Base-by-base conservation (phyloP, 1,284 basidiomycete species). In the Microbotryum violaceum region DNA sequence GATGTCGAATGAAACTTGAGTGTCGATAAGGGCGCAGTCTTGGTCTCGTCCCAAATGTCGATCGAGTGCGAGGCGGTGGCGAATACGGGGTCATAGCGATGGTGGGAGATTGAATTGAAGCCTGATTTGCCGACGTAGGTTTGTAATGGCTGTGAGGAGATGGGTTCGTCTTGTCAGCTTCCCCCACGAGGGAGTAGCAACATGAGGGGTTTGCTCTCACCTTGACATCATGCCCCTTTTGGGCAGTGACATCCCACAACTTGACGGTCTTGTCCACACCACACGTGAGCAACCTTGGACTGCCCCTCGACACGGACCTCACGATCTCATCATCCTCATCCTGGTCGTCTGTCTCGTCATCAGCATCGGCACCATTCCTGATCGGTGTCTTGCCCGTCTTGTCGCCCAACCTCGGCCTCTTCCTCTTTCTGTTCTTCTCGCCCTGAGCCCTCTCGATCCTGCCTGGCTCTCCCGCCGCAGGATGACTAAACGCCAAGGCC, bases 1-100 rank as follows among this genome's bases (percentile, higher is more conserved):
- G 88, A 88, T 54, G 91, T 79, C 9, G 68, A 67, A 63, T 70
- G 66, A 89, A 85, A 6, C 85, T 83, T 63, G 77, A 76, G 66
- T 81, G 89, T 79, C 81, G 85, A 65, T 33, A 70, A 55, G 23
- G 59, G 50, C 16, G 64, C 83, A 25, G 67, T 89, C 85, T 90
- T 90, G 52, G 87, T 92, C 76, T 97, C 89, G 72, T 99, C 96
- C 96, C 96, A 99, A 69, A 97, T 82, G 75, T 98, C 94, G 14
- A 99, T 92, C 29, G 84, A 82, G 71, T 87, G 91, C 1, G 91
- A 94, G 2, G 91, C 92, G 0, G 94, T 96, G 0, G 92, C 94
- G 71, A 99, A 99, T 5, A 93, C 75, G 23, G 87, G 82, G 65
- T 91, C 88, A 49, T 83, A 83, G 52, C 87, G 83, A 74, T 97